These are phyloP conservation scores for Skeletonema costatum DNA, from an alignment of 108 stramenopile species.

Conservation along the genomic window DNA sequence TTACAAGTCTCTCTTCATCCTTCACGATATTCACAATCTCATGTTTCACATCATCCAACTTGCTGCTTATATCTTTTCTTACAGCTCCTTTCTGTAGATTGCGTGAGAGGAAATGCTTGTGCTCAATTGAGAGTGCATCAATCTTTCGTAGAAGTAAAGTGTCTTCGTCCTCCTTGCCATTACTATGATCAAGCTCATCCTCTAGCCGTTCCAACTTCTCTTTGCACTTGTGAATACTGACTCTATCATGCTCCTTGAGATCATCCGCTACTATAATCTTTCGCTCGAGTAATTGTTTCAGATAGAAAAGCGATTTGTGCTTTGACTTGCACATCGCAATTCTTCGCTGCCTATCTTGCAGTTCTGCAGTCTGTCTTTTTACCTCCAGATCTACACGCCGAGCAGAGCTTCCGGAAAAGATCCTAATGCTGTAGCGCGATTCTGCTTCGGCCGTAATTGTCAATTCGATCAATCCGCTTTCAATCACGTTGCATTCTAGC, in stretches of 20 bases:
- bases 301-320: background rate
- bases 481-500: background rate
- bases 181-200: background rate
- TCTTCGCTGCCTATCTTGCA: background rate
- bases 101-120: background rate
- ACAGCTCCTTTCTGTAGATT: background rate
- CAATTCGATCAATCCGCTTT: background rate
- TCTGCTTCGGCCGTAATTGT: background rate
- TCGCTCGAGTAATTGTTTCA: background rate
- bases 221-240: background rate
- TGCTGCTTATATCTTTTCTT: background rate
- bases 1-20: background rate
- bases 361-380: background rate
- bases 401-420: background rate
- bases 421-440: background rate
- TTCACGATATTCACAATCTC: background rate
- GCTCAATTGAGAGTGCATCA: background rate
- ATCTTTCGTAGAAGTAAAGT: background rate
- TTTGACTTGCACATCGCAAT: background rate
- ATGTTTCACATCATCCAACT: background rate
- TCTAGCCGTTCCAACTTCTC: background rate
- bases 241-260: background rate
- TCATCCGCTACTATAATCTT: background rate
- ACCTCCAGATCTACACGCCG: background rate
- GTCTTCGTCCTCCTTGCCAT: background rate